Evolutionary conservation across 345 rosid species (phyloP), one percentile per base, ranked within the genome.

Genomic region (Dipteronia sinensis): DNA sequence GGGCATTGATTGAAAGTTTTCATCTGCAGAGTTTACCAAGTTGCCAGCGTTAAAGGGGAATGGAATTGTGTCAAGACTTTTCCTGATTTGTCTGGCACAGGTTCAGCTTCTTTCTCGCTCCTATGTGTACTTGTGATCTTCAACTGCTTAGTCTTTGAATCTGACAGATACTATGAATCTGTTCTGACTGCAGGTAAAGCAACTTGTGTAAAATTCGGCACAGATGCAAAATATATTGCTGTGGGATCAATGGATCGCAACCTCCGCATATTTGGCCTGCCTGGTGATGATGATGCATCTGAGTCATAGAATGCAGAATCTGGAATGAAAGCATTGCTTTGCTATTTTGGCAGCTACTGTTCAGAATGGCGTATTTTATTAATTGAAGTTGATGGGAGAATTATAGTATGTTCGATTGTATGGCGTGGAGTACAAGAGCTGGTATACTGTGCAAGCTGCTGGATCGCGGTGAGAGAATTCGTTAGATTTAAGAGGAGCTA

Each of bases 11-110:
- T 13, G 10, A 44, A 49, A 44, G 63, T 25, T 65, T 17, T 76
- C 51, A 67, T 73, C 44, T 79, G 74, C 86, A 94, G 99, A 82
- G 81, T 96, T 38, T 92, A 88, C 83, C 98, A 96, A 86, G 95
- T 91, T 20, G 98, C 92, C 22, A 92, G 90, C 79, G 99, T 96
- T 51, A 94, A 91, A 85, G 88, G 97, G 29, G 99, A 96, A 8
- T 96, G 99, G 99, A 91, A 89, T 84, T 88, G 94, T 67, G 75
- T 96, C 76, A 96, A 88, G 85, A 87, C 95, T 27, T 87, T 94
- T 55, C 98, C 97, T n/a, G 99, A 96, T 84, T 89, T 96, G 66
- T 96, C 99, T 0, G 99, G 99, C 85, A 92, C 95, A 83, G 97
- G 98, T 96, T 72, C 66, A 63, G 42, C 68, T 61, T 40, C 51